A percentile compares a stretch with the other conserved stretches of the same genome.
Conservation (phyloP, 495 filamentous ascomycete genomes). For the Hyphodiscus hymeniophilus region DNA sequence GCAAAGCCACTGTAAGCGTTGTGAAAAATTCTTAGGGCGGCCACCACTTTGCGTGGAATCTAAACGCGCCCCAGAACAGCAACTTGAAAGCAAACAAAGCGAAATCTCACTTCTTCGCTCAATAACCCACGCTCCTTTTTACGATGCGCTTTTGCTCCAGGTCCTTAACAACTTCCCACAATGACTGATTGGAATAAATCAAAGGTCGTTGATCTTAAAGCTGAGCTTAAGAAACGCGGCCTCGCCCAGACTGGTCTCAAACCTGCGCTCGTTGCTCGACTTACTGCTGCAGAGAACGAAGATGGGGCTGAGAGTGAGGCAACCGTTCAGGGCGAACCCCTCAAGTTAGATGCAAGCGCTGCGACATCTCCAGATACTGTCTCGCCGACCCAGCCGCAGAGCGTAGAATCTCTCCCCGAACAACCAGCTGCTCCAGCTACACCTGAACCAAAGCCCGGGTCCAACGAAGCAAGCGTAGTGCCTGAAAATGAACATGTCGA, state of each 20-base stretch:
- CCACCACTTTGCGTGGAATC: no score
- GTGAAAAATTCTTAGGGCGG: no score
- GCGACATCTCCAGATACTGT: constrained; percentile 17
- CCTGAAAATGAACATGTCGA: constrained; percentile 1
- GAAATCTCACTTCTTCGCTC: not conserved
- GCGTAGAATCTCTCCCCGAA: constrained; percentile 14
- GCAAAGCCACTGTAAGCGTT: no score
- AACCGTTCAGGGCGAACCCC: constrained; percentile 13
- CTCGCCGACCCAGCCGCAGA: constrained; percentile 8
- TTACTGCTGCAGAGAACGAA: constrained; percentile 24
- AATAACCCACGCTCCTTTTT: constrained; percentile 4
- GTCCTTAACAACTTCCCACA: not conserved
- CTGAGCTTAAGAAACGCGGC: constrained; percentile 47
- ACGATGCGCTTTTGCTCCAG: constrained; percentile 13
- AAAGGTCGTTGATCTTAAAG: constrained; percentile 52
- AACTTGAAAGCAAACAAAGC: no score
- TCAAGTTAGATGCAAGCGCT: constrained; percentile 10
- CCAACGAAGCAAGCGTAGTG: not conserved
- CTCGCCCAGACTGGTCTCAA: constrained; percentile 49
- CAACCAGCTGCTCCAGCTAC: constrained; percentile 9
- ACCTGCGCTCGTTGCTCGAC: constrained; percentile 44
- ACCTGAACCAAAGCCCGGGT: constrained; percentile 4
- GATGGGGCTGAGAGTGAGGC: constrained; percentile 19
- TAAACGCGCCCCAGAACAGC: no score
- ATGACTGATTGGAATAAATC: constrained; percentile 49